Conservation (phyloP, 2,329 filamentous ascomycete genomes). For the Epichloe amarillans region DNA sequence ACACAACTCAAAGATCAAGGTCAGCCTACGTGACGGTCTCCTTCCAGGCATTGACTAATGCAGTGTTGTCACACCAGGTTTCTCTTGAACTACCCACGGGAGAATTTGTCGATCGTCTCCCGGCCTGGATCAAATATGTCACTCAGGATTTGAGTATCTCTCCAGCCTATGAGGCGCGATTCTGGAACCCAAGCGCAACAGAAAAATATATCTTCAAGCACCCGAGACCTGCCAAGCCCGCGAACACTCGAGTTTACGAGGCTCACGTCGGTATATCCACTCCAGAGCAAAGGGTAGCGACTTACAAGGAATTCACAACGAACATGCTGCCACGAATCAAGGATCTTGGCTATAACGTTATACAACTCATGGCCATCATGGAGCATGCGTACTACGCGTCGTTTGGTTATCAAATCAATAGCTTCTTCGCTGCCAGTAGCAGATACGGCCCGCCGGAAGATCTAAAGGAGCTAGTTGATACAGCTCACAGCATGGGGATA, state of each 20-base stretch:
- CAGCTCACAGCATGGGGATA: slow-evolving; percentile 80
- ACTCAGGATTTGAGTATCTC: slow-evolving; percentile 86
- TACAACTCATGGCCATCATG: slow-evolving; percentile 98
- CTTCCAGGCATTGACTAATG: background rate
- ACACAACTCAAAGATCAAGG: slow-evolving; percentile 95
- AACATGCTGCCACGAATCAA: slow-evolving; percentile 88
- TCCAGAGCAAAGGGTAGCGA: slow-evolving; percentile 74
- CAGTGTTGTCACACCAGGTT: slow-evolving; percentile 40
- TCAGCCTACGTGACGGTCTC: slow-evolving; percentile 22
- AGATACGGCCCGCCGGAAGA: slow-evolving; percentile 90
- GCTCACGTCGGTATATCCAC: slow-evolving; percentile 98
- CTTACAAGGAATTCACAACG: slow-evolving; percentile 93
- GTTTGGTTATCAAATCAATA: slow-evolving; percentile 98
- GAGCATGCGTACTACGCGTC: slow-evolving; percentile 99
- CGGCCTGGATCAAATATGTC: slow-evolving; percentile 94
- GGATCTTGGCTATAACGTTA: slow-evolving; percentile 85
- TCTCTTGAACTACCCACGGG: slow-evolving; percentile 69
- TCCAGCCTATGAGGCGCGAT: slow-evolving; percentile 83
- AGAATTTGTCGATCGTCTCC: slow-evolving; percentile 74
- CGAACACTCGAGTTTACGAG: slow-evolving; percentile 86
- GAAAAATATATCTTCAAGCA: slow-evolving; percentile 81
- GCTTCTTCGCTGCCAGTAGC: slow-evolving; percentile 95
- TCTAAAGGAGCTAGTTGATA: slow-evolving; percentile 91
- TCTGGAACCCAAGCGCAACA: slow-evolving; percentile 80
- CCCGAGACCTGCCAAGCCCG: slow-evolving; percentile 65